Conservation (phyloP, 148 eudicot species). For the Silene uniflora region DNA sequence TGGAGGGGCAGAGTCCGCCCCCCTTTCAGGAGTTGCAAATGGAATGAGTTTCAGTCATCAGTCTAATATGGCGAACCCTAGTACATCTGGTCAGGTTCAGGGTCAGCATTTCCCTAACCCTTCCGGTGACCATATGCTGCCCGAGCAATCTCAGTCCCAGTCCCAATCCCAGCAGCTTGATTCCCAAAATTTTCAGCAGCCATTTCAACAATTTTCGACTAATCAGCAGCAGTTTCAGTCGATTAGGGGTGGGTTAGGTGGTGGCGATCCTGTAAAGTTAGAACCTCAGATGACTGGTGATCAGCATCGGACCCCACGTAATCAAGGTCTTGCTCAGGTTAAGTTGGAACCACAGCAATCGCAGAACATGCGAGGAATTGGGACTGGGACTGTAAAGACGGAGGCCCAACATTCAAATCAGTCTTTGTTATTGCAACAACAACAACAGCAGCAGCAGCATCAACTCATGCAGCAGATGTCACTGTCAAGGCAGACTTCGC, state of each 20-base stretch:
- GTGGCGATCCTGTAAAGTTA: slow-evolving; percentile 51
- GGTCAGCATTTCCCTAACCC: slow-evolving; percentile 50
- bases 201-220: slow-evolving; percentile 43
- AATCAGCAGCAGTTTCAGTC: slow-evolving; percentile 50
- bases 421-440: slow-evolving; percentile 58
- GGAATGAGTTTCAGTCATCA: slow-evolving; percentile 63
- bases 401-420: slow-evolving; percentile 78
- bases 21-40: slow-evolving; percentile 51
- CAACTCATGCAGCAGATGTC: slow-evolving; percentile 62
- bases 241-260: slow-evolving; percentile 51
- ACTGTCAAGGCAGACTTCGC: slow-evolving; percentile 74
- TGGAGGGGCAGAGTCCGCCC: slow-evolving; percentile 60
- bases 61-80: slow-evolving; percentile 39
- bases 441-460: slow-evolving; percentile 31
- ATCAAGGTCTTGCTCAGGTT: slow-evolving; percentile 52
- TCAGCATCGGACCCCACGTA: slow-evolving; percentile 35
- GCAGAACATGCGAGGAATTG: slow-evolving; percentile 54
- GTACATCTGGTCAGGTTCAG: slow-evolving; percentile 33
- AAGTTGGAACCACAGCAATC: slow-evolving; percentile 72
- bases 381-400: slow-evolving; percentile 55
- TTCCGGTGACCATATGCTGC: slow-evolving; percentile 50
- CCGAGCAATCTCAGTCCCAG: slow-evolving; percentile 48
- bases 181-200: slow-evolving; percentile 47
- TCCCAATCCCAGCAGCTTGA: slow-evolving; percentile 53
- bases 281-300: slow-evolving; percentile 54